Evolutionary conservation across 306 rosid genomes (phyloP).

Genomic region (Gynostemma pentaphyllum): DNA sequence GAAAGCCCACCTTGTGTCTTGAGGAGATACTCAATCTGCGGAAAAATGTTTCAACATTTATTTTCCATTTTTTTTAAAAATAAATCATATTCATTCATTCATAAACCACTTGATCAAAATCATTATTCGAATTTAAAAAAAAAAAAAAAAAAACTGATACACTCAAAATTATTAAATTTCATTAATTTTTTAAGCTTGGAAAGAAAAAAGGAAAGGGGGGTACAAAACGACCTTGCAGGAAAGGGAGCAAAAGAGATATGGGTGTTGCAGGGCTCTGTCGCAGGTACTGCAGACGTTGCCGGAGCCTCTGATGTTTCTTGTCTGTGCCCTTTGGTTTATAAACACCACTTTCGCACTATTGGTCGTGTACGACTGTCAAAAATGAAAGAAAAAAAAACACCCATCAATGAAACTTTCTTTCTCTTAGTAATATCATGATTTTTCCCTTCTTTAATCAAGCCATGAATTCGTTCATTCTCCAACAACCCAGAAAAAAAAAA

Average conservation of each 20-base stretch:
- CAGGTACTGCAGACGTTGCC: constrained; percentile 79
- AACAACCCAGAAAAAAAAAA: background rate
- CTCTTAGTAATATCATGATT: no score
- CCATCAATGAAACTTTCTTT: background rate
- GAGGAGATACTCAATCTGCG: constrained; percentile 44
- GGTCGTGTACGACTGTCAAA: constrained; percentile 60
- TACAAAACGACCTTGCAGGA: constrained; percentile 62
- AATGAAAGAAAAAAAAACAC: background rate
- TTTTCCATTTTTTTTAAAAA: no score
- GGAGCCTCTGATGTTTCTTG: constrained; percentile 58
- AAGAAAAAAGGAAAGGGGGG: background rate
- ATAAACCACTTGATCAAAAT: no score
- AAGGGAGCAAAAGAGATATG: constrained; percentile 72
- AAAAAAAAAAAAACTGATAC: background rate
- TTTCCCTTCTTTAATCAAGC: no score
- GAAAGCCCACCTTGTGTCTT: constrained; percentile 36
- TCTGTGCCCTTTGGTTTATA: constrained; percentile 61
- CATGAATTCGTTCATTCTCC: no score
- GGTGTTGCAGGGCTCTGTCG: constrained; percentile 74
- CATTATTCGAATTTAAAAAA: background rate
- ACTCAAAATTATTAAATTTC: no score
- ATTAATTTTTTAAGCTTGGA: no score
- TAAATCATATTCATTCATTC: no score
- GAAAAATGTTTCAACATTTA: no score
- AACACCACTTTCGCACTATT: constrained; percentile 91